Base-by-base conservation (phyloP, 148 eudicot species). In the Limonium bicolor region DNA sequence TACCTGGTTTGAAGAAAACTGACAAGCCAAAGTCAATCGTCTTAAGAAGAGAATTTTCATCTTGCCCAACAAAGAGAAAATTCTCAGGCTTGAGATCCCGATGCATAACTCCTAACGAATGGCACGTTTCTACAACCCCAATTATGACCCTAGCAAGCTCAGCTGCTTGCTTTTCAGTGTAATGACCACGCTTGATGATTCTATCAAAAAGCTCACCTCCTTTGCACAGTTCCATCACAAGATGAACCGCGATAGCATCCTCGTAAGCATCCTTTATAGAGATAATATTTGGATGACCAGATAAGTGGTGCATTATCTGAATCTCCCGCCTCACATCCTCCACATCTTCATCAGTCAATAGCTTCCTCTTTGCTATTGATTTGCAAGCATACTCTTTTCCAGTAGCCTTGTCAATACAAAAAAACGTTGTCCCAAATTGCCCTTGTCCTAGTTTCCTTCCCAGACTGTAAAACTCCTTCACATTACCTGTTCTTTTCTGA, bases 1-100 rank as follows among this genome's bases (percentile, higher is more conserved):
- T 70, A 74, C 81, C 81, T 74, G 81, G 81, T 67, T 70, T 74
- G 62, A 74, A 74, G 51, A 74, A 74, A 54, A 74, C 42, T 6
- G 80, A 74, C 21, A 74, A 62, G 22, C 81, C 81, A 40, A 74
- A 74, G 36, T 74, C 81, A 58, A 74, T 74, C 1, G 81, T 60
- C 55, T 74, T 74, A 27, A 74, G 81, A 35, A 63, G 73, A 6
- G 81, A 74, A 46, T 74, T 66, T 55, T 74, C 81, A 20, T 63
- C 65, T 21, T 67, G 70, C 29, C 69, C 63, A 35, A 66, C 71
- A 37, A 70, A 74, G 19, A 74, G 69, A 29, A 74, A 74, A 54
- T 74, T 74, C 57, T 74, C 81, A 0, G 76, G 76, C 48, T 74
- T 70, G 16, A 74, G 55, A 49, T 70, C 80, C 20, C 80, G 63